Conservation (phyloP, 2,329 filamentous ascomycete species). For the Dryadomyces sulphureus region DNA sequence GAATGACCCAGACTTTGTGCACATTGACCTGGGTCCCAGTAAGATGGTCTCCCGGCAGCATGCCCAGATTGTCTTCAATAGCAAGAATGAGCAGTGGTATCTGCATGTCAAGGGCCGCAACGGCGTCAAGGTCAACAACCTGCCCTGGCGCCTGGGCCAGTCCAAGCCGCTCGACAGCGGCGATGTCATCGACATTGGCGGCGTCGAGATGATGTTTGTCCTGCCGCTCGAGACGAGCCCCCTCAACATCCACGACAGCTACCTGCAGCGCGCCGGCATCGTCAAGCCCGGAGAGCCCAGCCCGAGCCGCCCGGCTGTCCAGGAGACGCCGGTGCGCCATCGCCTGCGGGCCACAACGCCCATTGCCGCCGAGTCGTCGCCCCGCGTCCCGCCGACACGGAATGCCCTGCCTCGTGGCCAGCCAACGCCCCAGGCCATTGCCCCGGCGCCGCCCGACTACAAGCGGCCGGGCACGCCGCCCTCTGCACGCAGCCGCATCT, state of each 20-base stretch:
- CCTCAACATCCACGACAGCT: conserved; percentile 52
- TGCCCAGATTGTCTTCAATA: conserved; percentile 59
- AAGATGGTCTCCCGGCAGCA: conserved; percentile 70
- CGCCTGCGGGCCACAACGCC: conserved; percentile 10
- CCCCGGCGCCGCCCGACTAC: conserved; percentile 45
- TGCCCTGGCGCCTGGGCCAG: conserved; percentile 50
- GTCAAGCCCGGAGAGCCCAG: conserved; percentile 15
- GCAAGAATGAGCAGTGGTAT: conserved; percentile 60
- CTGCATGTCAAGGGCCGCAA: conserved; percentile 84
- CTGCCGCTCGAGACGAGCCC: conserved; percentile 59
- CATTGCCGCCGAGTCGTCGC: conserved; percentile 11
- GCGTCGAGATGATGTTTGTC: conserved; percentile 97
- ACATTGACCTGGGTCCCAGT: conserved; percentile 79
- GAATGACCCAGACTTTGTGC: conserved; percentile 40
- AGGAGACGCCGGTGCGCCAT: conserved; percentile 3
- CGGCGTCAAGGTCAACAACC: conserved; percentile 71
- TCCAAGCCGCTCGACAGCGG: conserved; percentile 62
- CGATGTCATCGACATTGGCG: conserved; percentile 80
- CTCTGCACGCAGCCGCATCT: conserved; percentile 24
- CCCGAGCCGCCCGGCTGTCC: not conserved
- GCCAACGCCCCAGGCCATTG: conserved; percentile 32
- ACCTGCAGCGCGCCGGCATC: conserved; percentile 53
- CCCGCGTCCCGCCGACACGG: conserved; percentile 13
- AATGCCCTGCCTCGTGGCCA: conserved; percentile 16
- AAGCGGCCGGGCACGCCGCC: conserved; percentile 47